Evolutionary conservation across 208 protist species (phyloP), one percentile per base, ranked within the genome.

Genomic region (Porcisia hertigi): DNA sequence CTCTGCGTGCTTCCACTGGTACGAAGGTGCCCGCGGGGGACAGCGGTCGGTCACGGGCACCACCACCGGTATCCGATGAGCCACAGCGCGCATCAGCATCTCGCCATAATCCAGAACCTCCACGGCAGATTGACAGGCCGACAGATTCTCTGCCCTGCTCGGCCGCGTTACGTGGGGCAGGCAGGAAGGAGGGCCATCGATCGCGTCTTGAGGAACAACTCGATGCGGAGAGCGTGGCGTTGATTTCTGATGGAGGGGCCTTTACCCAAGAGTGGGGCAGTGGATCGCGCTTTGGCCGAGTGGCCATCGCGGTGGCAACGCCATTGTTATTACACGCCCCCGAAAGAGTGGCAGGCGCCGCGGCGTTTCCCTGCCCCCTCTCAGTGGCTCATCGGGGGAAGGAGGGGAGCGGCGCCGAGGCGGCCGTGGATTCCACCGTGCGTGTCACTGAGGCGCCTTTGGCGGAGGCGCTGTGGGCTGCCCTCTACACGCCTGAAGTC

Each of bases 401-500:
- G 7, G 43, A 39, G n/a, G 18, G 14, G 30, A n/a, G 47, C 47
- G 66, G 25, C 47, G 47, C 47, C 66, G 30, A n/a, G 11, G 45
- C 66, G 47, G 18, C 0, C 43, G 11, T 25, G 23, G 5, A 43
- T n/a, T 20, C 45, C 0, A 6, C 47, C 16, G 30, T 41, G 2
- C 25, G 25, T 41, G 66, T 71, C 47, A n/a, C 8, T 1, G 69
- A 72, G 1, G 69, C 71, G 11, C 77, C 77, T 3, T 43, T 81
- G 62, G 76, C 76, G 0, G 64, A 71, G 2, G 62, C 76, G 43
- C 12, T 81, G 20, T 81, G 76, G 76, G 11, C 8, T 16, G 76
- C 41, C 0, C 76, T 81, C 30, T 81, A 52, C 23, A 41, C 49
- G 12, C 76, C 76, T 25, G 63, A 4, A 20, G 39, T 14, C 9